These are phyloP conservation scores for Scheffersomyces titani DNA, from an alignment of 1,139 yeast genomes.

Conservation along the genomic window DNA sequence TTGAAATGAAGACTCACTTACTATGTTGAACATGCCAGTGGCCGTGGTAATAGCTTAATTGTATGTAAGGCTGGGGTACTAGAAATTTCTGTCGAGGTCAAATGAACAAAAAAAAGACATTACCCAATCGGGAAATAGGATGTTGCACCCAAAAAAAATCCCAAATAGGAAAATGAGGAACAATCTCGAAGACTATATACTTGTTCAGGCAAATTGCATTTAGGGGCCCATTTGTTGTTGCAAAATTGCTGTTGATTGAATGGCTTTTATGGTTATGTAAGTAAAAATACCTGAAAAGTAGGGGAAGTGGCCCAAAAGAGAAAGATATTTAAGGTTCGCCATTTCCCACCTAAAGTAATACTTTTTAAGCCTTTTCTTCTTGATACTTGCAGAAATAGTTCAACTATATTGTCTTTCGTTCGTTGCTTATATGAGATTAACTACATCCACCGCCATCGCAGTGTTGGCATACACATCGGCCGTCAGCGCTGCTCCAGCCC, in stretches of 20 bases:
- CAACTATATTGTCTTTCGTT: conserved; percentile 2
- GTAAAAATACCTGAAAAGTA: not conserved
- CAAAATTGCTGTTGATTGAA: not conserved
- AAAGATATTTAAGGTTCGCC: not conserved
- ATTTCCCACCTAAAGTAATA: not conserved
- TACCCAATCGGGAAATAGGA: not conserved
- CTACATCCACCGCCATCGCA: conserved; percentile 29
- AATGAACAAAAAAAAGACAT: not conserved
- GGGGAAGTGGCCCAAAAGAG: not conserved
- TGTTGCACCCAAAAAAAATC: not conserved
- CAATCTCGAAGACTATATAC: not conserved
- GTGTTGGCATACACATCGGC: conserved; percentile 27
- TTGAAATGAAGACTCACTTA: no score
- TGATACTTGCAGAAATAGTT: not conserved
- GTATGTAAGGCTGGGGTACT: not conserved
- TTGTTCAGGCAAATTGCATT: not conserved
- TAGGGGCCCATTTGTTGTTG: not conserved
- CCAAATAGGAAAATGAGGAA: not conserved
- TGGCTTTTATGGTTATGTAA: not conserved
- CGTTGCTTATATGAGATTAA: conserved; percentile 24
- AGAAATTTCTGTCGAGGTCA: not conserved
- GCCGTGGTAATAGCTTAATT: not conserved
- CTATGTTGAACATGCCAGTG: not conserved
- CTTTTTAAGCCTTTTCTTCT: not conserved
- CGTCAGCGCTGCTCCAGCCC: conserved; percentile 31